phyloP scores from a whole-genome alignment of 305 asterid species.

The Petunia hybrid region DNA sequence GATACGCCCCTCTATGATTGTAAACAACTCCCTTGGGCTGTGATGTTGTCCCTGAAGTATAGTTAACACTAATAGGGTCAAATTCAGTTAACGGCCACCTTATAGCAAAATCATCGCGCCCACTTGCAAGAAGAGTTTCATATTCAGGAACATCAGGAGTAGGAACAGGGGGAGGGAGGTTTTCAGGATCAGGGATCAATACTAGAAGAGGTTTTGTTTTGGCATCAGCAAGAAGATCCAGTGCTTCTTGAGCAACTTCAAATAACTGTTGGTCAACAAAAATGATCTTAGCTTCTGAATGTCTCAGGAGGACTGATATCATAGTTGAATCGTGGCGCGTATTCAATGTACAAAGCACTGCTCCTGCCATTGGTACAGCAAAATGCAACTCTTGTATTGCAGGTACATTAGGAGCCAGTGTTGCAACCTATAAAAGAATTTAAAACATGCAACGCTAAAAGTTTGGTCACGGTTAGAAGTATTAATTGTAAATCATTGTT shows the following conservation, averaged over 20 bases:
- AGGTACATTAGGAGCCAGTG: constrained; percentile 80
- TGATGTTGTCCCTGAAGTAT: constrained; percentile 91
- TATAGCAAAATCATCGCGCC: constrained; percentile 44
- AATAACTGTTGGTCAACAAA: constrained; percentile 76
- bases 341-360: constrained; percentile 73
- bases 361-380: constrained; percentile 97
- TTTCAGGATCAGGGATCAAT: constrained; percentile 49
- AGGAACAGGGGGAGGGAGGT: constrained; percentile 27
- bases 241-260: constrained; percentile 58
- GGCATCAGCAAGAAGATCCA: constrained; percentile 47
- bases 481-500: too few relatives aligned
- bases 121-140: constrained; percentile 60
- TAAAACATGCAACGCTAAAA: not conserved
- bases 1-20: constrained; percentile 84
- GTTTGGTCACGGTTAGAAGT: too few relatives aligned
- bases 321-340: constrained; percentile 75
- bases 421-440: constrained; percentile 64
- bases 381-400: constrained; percentile 94
- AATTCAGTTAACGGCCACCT: constrained; percentile 65
- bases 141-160: constrained; percentile 47
- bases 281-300: constrained; percentile 81
- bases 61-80: constrained; percentile 86
- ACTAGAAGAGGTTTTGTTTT: constrained; percentile 51
- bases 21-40: constrained; percentile 94
- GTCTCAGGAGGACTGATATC: constrained; percentile 73